Evolutionary conservation across 1,284 basidiomycete species (phyloP).

Genomic region (Phenoliferia sp.): DNA sequence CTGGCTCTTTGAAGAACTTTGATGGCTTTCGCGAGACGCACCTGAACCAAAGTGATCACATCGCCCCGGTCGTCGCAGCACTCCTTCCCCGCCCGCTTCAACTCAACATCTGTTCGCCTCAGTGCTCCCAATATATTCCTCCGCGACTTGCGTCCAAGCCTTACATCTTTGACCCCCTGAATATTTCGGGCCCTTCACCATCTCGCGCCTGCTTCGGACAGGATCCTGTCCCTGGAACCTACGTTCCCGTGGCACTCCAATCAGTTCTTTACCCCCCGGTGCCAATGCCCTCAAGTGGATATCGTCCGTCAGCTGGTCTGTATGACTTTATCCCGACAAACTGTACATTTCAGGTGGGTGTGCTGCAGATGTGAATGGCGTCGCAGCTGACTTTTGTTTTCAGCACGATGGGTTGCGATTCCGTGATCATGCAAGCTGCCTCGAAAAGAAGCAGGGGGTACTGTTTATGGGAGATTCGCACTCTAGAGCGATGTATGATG

Average conservation of each 20-base stretch:
- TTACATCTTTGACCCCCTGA: not conserved
- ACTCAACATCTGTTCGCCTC: not conserved
- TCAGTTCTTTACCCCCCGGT: not conserved
- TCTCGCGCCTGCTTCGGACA: not conserved
- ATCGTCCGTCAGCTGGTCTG: not conserved
- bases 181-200: not conserved
- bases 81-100: not conserved
- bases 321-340: conserved; percentile 1
- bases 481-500: not conserved
- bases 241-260: not conserved
- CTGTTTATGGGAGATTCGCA: not conserved
- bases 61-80: not conserved
- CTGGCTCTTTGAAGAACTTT: not conserved
- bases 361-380: too few species aligned
- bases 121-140: not conserved
- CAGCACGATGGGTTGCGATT: too few species aligned
- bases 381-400: too few species aligned
- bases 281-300: not conserved
- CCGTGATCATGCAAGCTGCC: too few species aligned
- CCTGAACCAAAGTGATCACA: not conserved
- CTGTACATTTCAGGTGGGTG: not conserved
- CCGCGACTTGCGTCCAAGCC: not conserved
- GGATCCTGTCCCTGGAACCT: not conserved
- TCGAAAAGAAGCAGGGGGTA: not conserved
- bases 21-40: not conserved